Evolutionary conservation across 2,329 filamentous ascomycete genomes (phyloP), one percentile per base, ranked within the genome.

Genomic region (Arthrocladium fulminans): DNA sequence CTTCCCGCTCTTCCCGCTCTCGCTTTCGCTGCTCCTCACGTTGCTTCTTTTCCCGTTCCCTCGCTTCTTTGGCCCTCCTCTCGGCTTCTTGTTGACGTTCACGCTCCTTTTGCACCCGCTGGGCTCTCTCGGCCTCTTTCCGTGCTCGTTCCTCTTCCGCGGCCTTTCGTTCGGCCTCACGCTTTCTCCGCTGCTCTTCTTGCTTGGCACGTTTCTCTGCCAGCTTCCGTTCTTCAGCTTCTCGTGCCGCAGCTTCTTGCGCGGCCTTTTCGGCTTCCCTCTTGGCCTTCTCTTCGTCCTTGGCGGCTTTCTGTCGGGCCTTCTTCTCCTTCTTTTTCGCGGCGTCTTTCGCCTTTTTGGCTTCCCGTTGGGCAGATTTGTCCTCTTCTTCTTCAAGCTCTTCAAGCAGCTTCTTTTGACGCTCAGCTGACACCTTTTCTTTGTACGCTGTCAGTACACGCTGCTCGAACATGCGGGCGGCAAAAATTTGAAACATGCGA

Each of bases 401-500:
- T 63, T 96, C 86, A 22, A 98, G 75, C 19, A 98, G 80, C 64
- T 88, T 88, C 61, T 86, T 77, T 63, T 96, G 90, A 23, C 92
- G 86, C 69, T 98, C 90, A 59, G 84, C 82, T 15, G 92, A 88
- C 2, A 98, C 90, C 65, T 96, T 96, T 70, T 97, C 90, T 65
- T 88, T 86, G 69, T 98, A 98, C n/a, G 92, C 92, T 35, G 86
- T 90, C 51, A 98, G 75, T 19, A 98, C 92, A 54, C 92, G 79
- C 66, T 98, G 92, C 70, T 98, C 92, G 66, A 98, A 98, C 92
- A 98, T 98, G 54, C 92, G 83, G 50, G 92, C 92, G 52, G 92
- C 92, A 67, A 98, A 98, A 65, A 98, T 97, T 66, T 98, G 92
- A 65, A 98, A 98, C 92, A 98, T 98, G 58, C 90, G 79, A 49